These are phyloP conservation scores for Lotmaria passim DNA, from an alignment of 208 protist species.

Conservation along the genomic window DNA sequence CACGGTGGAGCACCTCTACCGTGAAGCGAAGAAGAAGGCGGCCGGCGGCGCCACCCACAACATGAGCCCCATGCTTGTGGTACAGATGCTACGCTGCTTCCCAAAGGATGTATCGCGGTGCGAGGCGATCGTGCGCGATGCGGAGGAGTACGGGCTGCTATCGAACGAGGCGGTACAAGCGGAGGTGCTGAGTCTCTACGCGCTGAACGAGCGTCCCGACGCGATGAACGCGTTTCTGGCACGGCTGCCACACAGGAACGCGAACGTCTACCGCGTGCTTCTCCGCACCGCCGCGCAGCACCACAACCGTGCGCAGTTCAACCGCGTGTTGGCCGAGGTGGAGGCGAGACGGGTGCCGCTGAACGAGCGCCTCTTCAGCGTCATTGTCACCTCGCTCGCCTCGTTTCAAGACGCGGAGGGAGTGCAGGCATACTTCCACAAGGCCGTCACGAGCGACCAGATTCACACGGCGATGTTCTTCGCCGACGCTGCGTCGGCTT, in stretches of 20 bases:
- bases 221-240: conserved; percentile 68
- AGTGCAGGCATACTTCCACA: conserved; percentile 68
- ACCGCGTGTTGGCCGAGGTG: conserved; percentile 60
- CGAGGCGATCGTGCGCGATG: conserved; percentile 66
- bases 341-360: conserved; percentile 43
- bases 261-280: conserved; percentile 77
- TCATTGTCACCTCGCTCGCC: conserved; percentile 70
- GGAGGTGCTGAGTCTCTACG: conserved; percentile 76
- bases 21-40: conserved; percentile 68
- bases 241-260: conserved; percentile 64
- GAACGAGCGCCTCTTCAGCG: conserved; percentile 81
- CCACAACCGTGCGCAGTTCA: conserved; percentile 57
- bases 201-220: conserved; percentile 51
- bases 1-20: conserved; percentile 77
- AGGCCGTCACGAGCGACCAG: conserved; percentile 47
- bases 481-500: conserved; percentile 76
- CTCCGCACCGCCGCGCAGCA: conserved; percentile 76
- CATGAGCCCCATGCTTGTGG: conserved; percentile 55
- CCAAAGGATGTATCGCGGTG: conserved; percentile 51
- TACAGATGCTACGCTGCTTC: conserved; percentile 75
- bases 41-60: conserved; percentile 35
- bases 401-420: conserved; percentile 72
- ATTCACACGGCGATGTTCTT: conserved; percentile 80
- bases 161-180: conserved; percentile 77
- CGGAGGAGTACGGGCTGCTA: conserved; percentile 71